Evolutionary conservation across 164 flowering plant species (phyloP), one percentile per base, ranked within the genome.

Genomic region (Piper longum): DNA sequence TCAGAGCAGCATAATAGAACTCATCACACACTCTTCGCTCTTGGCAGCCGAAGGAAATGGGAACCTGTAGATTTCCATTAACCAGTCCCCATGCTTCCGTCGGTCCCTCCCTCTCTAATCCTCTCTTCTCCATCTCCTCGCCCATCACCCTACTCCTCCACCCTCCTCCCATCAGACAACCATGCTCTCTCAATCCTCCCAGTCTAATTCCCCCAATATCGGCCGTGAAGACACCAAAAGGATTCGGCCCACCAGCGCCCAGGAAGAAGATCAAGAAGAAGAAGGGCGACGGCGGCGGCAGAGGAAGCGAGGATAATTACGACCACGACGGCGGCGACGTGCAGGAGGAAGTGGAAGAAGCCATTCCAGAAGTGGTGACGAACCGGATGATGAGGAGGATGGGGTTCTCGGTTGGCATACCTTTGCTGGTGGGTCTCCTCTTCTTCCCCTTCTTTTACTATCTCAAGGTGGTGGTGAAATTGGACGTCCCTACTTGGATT

Each of bases 391-490:
- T 89, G 41, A 76, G 71, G 65, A 79, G 98, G 51, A 80, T 88
- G 83, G 98, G 80, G 3, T 70, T 88, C 5, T 66, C 96, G 1
- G 96, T 89, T 4, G 98, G 98, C 18, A 70, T 78, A 12, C 98
- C 98, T n/a, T 68, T 93, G 68, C 73, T 77, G 13, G 68, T 77
- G 13, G 98, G 97, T 45, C 76, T 93, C 2, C 13, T 82, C 66
- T 93, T 92, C 73, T 92, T 92, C 76, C 96, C 96, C 8, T 82
- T 92, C 76, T 89, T 89, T 56, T 89, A 92, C 67, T 88, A 89
- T 66, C 82, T 92, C 39, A 92, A 86, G 66, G 95, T 86, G 48
- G 92, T 80, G 56, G 67, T 82, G 73, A 93, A 89, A 73, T 74
- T 93, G 48, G 98, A 93, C 77, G 83, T 93, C 43, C 98, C 98